These are phyloP conservation scores for Tuber melanosporum DNA, from an alignment of 495 filamentous ascomycete species.

Conservation along the genomic window DNA sequence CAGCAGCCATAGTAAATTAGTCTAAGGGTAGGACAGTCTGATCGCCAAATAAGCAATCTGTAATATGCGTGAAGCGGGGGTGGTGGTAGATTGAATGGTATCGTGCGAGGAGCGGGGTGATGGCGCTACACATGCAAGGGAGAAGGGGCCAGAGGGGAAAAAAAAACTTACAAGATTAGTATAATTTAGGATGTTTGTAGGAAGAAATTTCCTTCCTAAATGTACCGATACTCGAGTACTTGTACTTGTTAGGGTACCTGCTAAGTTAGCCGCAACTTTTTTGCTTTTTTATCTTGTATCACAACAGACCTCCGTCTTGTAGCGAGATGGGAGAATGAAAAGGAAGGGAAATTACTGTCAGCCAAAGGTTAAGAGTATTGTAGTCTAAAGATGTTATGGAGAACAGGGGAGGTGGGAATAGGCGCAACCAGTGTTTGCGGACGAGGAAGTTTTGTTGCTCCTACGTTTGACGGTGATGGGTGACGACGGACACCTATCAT, in stretches of 20 bases:
- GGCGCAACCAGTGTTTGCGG: not conserved
- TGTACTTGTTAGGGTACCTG: not conserved
- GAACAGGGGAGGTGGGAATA: not conserved
- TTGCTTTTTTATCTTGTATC: not conserved
- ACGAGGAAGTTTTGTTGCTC: not conserved
- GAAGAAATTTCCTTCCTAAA: not conserved
- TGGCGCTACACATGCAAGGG: not conserved
- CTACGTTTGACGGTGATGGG: not conserved
- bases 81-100: not conserved
- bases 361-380: not conserved
- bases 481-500: not conserved
- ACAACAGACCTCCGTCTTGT: not conserved
- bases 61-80: not conserved
- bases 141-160: not conserved
- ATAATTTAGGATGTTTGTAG: not conserved
- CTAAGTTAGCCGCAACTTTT: not conserved
- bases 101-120: not conserved
- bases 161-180: not conserved
- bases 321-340: not conserved
- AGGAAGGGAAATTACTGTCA: not conserved
- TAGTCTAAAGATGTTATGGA: not conserved
- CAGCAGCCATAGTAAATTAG: slow-evolving; percentile 27
- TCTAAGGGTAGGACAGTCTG: not conserved
- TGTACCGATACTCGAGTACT: not conserved
- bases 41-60: not conserved